Percentiles rank a stretch among this genome's conserved stretches.
Evolutionary conservation across 2,329 filamentous ascomycete species (phyloP).

Genomic region (Sclerotiophoma versabilis): DNA sequence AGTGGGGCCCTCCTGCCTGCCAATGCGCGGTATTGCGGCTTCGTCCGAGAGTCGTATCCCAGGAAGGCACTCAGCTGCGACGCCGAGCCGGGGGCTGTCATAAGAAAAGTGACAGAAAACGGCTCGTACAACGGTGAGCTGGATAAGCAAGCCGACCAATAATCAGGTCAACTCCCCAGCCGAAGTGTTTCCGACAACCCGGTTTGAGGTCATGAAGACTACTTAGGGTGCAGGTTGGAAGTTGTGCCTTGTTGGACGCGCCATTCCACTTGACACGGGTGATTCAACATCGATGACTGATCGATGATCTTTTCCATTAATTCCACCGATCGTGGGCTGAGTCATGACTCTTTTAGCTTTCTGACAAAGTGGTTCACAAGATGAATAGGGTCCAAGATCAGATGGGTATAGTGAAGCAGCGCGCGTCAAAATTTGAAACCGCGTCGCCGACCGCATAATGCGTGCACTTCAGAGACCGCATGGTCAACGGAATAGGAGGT

Average conservation of each 20-base stretch:
- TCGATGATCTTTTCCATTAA: not conserved
- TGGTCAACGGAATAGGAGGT: conserved; percentile 19
- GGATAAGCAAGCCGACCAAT: conserved; percentile 26
- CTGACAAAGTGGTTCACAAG: not conserved
- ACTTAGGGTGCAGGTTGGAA: conserved; percentile 18
- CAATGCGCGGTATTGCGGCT: conserved; percentile 25
- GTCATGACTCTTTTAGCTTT: conserved; percentile 1
- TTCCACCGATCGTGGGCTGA: not conserved
- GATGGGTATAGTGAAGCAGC: not conserved
- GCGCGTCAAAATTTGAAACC: conserved; percentile 14
- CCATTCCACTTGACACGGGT: not conserved
- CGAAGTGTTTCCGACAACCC: conserved; percentile 31
- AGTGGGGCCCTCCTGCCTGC: conserved; percentile 23
- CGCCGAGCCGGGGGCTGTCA: conserved; percentile 28
- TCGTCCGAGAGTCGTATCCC: conserved; percentile 20
- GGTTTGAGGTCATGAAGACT: conserved; percentile 28
- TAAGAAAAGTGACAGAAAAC: conserved; percentile 46
- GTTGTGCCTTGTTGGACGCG: conserved; percentile 28
- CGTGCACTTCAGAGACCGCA: conserved; percentile 16
- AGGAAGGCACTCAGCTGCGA: conserved; percentile 21
- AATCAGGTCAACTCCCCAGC: conserved; percentile 15
- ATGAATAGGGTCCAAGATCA: not conserved
- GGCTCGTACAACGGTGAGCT: conserved; percentile 43
- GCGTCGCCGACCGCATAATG: conserved; percentile 22
- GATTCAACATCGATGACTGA: not conserved